phyloP scores from a whole-genome alignment of 1,284 basidiomycete genomes.

The Cystobasidiaceae sp. region DNA sequence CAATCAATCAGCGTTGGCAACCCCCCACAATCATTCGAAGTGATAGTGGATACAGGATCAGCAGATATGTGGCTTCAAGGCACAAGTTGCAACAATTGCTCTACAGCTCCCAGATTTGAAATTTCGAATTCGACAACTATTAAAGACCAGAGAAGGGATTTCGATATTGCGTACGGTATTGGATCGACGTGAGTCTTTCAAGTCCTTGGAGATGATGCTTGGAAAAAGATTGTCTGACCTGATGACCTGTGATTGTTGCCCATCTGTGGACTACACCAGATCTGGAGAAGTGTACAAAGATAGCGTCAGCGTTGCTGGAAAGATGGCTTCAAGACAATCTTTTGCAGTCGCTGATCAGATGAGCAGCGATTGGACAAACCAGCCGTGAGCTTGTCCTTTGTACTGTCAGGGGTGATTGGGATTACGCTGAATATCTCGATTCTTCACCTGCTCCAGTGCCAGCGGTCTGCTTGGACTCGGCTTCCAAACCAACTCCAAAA shows the following conservation, averaged over 20 bases:
- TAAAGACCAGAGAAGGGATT: slow-evolving; percentile 37
- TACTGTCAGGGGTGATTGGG: too few species aligned
- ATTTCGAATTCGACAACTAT: slow-evolving; percentile 27
- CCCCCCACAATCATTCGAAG: slow-evolving; percentile 48
- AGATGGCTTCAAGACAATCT: slow-evolving; percentile 37
- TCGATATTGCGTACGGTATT: slow-evolving; percentile 43
- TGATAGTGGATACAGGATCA: slow-evolving; percentile 62
- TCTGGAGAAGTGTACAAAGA: slow-evolving; percentile 34
- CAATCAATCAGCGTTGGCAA: slow-evolving; percentile 46
- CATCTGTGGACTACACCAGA: background rate
- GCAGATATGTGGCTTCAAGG: slow-evolving; percentile 70
- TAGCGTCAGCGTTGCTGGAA: slow-evolving; percentile 42
- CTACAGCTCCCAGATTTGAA: slow-evolving; percentile 34
- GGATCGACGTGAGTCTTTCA: slow-evolving; percentile 42
- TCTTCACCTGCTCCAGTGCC: too few species aligned
- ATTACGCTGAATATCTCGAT: too few species aligned
- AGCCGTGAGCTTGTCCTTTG: background rate
- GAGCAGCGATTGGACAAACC: slow-evolving; percentile 11
- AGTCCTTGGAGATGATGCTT: slow-evolving; percentile 12
- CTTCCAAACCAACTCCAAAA: slow-evolving; percentile 25
- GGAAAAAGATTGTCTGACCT: background rate
- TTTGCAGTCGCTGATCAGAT: slow-evolving; percentile 40
- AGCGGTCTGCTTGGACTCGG: slow-evolving; percentile 32
- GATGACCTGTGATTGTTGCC: background rate
- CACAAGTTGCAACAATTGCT: slow-evolving; percentile 50